Conservation (phyloP, 208 protist genomes). For the Kentomonas sorsogonicus region DNA sequence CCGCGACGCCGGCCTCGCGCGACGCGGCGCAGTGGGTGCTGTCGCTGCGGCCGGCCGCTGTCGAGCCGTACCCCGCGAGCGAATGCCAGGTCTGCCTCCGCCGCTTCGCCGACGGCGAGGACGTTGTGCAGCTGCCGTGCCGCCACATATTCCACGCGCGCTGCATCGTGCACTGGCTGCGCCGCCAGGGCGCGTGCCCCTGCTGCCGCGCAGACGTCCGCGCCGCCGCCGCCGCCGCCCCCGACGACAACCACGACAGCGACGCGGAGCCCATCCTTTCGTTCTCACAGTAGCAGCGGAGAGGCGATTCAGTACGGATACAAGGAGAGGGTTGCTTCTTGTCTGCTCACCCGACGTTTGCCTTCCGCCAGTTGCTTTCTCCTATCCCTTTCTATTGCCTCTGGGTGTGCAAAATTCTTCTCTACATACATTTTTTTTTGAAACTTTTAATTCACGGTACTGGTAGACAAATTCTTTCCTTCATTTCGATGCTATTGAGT, state of each 20-base stretch:
- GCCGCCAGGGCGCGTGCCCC: constrained; percentile 19
- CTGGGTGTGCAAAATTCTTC: no score
- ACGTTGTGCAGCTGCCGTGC: constrained; percentile 32
- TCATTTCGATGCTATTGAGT: no score
- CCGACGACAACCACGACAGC: neutral
- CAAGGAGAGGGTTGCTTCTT: no score
- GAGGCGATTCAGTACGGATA: no score
- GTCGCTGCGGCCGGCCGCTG: neutral
- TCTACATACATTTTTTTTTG: constrained; percentile 10
- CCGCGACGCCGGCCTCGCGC: neutral
- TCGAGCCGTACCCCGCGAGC: constrained; percentile 2
- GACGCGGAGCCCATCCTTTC: neutral
- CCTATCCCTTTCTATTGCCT: neutral
- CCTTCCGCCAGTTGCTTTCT: no score
- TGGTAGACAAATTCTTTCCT: constrained; percentile 3
- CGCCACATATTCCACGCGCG: constrained; percentile 23
- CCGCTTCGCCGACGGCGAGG: constrained; percentile 18
- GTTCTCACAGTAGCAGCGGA: no score
- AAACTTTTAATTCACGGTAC: neutral
- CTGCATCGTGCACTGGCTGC: constrained; percentile 28
- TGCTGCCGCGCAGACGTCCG: constrained; percentile 24
- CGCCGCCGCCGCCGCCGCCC: neutral
- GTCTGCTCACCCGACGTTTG: no score
- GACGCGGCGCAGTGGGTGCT: neutral
- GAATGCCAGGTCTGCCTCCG: constrained; percentile 28